Evolutionary conservation across 805 yeast species (phyloP), one percentile per base, ranked within the genome.

Genomic region (Lipomyces spencermartinsiae): DNA sequence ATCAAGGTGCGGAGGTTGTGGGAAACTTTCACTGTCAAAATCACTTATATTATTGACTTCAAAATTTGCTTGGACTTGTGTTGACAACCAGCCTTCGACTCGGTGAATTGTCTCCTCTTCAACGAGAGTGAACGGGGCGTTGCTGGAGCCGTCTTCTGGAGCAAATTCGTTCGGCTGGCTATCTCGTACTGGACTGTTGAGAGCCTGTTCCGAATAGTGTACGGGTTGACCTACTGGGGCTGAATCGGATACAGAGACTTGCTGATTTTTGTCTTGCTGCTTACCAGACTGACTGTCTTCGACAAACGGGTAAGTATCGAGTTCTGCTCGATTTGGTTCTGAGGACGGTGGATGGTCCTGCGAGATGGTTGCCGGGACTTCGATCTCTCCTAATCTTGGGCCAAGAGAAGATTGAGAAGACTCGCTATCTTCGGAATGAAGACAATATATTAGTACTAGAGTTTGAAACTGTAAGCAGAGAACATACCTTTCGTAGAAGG

Each of bases 71-170:
- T 51, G 25, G 39, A 22, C 19, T 8, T n/a, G 25, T 16, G 61
- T 12, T 16, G 63, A 35, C 22, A 61, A 16, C 63, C 63, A 61
- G 51, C 51, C 59, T 55, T 61, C 59, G 14, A 61, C 63, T 16
- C 31, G 8, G 7, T 61, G n/a, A 22, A 51, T 6, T 31, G 59
- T 53, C 22, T 49, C 19, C 8, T 49, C 39, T 7, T 61, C 63
- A 61, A 61, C 63, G 29, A 61, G 19, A 54, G 29, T 25, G 33
- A 31, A 16, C 22, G 31, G 39, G n/a, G 59, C 4, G 49, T 8
- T 2, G 16, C 6, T 19, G 4, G 25, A 19, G 22, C 43, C 16
- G 16, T 37, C 16, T 12, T 37, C 43, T 37, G 49, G 49, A 43
- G 49, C 49, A 43, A 22, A 43, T n/a, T 43, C 49, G 49, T 43